Evolutionary conservation across 2,329 filamentous ascomycete genomes (phyloP).

Genomic region (Pseudogymnoascus sp.): DNA sequence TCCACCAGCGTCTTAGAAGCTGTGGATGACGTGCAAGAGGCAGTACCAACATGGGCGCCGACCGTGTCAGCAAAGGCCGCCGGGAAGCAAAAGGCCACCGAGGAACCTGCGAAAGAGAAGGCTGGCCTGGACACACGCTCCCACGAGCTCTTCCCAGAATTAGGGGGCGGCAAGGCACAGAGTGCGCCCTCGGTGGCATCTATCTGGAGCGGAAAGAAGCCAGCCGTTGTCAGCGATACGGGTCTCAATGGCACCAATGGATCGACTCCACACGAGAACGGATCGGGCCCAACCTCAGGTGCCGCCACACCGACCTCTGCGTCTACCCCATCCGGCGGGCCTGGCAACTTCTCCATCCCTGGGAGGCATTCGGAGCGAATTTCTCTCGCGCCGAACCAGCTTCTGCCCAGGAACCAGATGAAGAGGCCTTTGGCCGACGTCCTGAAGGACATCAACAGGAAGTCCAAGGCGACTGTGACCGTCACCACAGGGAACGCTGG

Average conservation of each 20-base stretch:
- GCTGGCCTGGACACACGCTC: constrained; percentile 68
- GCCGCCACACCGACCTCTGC: constrained; percentile 38
- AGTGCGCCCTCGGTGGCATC: constrained; percentile 53
- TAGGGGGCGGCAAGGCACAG: constrained; percentile 61
- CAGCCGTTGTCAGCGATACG: constrained; percentile 43
- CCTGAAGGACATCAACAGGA: constrained; percentile 85
- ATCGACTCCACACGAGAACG: constrained; percentile 42
- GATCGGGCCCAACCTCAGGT: constrained; percentile 54
- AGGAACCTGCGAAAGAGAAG: constrained; percentile 30
- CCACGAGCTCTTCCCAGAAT: constrained; percentile 87
- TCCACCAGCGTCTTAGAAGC: constrained; percentile 29
- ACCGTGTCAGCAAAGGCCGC: constrained; percentile 54
- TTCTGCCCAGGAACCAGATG: constrained; percentile 67
- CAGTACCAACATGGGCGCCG: constrained; percentile 39
- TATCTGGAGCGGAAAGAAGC: constrained; percentile 69
- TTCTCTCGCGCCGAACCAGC: constrained; percentile 63
- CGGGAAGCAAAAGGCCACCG: constrained; percentile 58
- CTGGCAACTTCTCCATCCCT: constrained; percentile 64
- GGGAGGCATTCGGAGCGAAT: constrained; percentile 75
- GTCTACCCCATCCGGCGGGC: constrained; percentile 23
- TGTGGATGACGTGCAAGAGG: constrained; percentile 29
- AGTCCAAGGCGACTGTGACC: constrained; percentile 77
- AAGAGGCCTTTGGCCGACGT: constrained; percentile 81
- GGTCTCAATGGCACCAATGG: constrained; percentile 41
- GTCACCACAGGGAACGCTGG: constrained; percentile 66